phyloP scores from a whole-genome alignment of 163 green algal species.

The Scenedesmus sp. region DNA sequence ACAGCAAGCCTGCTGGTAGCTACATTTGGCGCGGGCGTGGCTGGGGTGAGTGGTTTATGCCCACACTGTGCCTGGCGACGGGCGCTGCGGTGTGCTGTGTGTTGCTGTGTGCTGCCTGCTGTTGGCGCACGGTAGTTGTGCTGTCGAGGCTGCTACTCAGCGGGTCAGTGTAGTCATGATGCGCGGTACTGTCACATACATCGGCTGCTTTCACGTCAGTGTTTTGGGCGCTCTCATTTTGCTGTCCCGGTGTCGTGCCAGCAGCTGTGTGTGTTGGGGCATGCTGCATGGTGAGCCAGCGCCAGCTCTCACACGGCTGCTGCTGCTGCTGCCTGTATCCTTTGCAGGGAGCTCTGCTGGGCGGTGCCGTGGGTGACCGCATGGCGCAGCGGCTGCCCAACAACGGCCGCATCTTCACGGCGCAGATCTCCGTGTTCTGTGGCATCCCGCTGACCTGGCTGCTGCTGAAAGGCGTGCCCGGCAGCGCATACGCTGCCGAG shows the following conservation, averaged over 20 bases:
- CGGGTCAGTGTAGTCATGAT: too few species aligned
- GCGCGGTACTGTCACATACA: too few species aligned
- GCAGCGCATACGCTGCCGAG: not conserved
- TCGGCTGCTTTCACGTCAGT: too few species aligned
- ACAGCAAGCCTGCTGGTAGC: constrained; percentile 67
- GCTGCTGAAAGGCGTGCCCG: constrained; percentile 68
- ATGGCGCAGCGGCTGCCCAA: constrained; percentile 66
- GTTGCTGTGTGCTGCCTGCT: not conserved
- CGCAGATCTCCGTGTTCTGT: constrained; percentile 69
- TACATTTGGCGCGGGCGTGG: constrained; percentile 72
- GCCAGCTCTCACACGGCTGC: not conserved
- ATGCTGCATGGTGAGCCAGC: too few species aligned
- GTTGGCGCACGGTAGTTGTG: too few species aligned
- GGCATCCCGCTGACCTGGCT: constrained; percentile 68
- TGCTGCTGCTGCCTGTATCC: constrained; percentile 67
- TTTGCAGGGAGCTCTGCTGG: constrained; percentile 75
- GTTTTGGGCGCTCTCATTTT: too few species aligned
- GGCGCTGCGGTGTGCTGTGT: not conserved
- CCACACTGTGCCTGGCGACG: not conserved
- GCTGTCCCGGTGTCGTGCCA: too few species aligned
- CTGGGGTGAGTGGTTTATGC: constrained; percentile 44
- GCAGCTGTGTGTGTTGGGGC: too few species aligned
- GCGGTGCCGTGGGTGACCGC: constrained; percentile 65
- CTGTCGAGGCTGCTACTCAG: too few species aligned
- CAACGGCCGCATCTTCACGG: constrained; percentile 74